Evolutionary conservation across 129 eudicot species (phyloP), one percentile per base, ranked within the genome.

Genomic region (Sambucus nigra): DNA sequence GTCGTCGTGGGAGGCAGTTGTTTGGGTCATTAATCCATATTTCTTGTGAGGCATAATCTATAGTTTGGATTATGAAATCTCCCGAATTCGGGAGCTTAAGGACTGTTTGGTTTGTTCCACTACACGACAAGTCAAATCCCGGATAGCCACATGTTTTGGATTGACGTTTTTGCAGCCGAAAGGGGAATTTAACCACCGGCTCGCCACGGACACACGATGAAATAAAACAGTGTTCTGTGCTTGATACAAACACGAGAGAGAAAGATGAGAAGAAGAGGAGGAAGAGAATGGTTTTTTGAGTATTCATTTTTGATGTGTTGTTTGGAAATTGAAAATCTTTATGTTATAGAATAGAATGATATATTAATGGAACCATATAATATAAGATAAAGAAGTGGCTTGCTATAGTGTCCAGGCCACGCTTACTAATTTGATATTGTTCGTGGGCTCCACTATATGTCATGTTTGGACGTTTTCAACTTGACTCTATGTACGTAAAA

Each of bases 171-270:
- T 54, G 21, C 18, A 75, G 64, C n/a, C 67, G 53, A 19, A 75
- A 75, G 1, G 81, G 81, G 73, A 75, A 75, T 7, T 63, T 69
- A 24, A 75, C 64, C 33, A 13, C 2, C 14, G 67, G 72, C n/a
- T 54, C 73, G 15, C 11, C 19, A 11, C 31, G 39, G 50, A 31
- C 20, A 31, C 74, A 69, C 12, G 35, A 47, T 0, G 68, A 53
- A 24, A 1, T 60, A 12, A 23, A 18, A 55, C 74, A 69, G 44
- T 27, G 20, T 3, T 42, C 23, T 28, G 70, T 4, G 28, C 15
- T 11, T 10, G 65, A 47, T n/a, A n/a, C n/a, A 14, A 15, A 16
- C n/a, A 33, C 25, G 25, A 31, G n/a, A 10, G 28, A 40, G 27
- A 25, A 17, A 14, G 9, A 12, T 7, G 26, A 22, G 55, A 24